Conservation (phyloP, 2,329 filamentous ascomycete genomes). For the Epichloe aotearoae region DNA sequence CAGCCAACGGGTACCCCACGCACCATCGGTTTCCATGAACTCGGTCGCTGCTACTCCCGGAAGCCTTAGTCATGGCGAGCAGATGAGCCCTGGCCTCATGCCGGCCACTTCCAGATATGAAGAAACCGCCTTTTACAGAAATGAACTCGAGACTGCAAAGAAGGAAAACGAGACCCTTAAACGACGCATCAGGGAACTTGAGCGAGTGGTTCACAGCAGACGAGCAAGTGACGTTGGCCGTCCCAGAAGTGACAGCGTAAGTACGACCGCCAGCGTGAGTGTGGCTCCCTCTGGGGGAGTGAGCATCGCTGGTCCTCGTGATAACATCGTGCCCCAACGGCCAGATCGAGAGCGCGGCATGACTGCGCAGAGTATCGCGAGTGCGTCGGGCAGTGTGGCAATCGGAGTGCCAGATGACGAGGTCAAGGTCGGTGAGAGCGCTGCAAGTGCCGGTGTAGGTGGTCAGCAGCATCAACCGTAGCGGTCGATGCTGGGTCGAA, state of each 20-base stretch:
- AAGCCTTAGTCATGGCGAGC: constrained; percentile 20
- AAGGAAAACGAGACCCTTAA: constrained; percentile 51
- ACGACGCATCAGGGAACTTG: constrained; percentile 47
- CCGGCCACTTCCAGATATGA: constrained; percentile 47
- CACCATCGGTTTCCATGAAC: constrained; percentile 20
- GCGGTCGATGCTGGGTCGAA: not conserved
- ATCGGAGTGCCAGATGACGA: constrained; percentile 48
- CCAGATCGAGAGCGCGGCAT: constrained; percentile 30
- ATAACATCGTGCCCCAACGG: constrained; percentile 16
- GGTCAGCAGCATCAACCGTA: constrained; percentile 1
- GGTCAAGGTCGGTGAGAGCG: constrained; percentile 48
- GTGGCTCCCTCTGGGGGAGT: constrained; percentile 24
- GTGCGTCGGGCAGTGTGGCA: constrained; percentile 30
- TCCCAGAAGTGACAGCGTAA: constrained; percentile 37
- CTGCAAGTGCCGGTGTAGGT: constrained; percentile 31
- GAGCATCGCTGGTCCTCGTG: constrained; percentile 33
- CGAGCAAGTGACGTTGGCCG: constrained; percentile 33
- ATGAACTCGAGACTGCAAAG: constrained; percentile 48
- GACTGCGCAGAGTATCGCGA: constrained; percentile 30
- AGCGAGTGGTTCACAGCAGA: constrained; percentile 38
- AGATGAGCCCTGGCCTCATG: constrained; percentile 40
- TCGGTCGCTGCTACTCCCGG: constrained; percentile 28
- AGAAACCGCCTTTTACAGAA: constrained; percentile 45
- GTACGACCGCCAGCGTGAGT: constrained; percentile 37
- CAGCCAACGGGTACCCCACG: constrained; percentile 28